Evolutionary conservation across 208 protist species (phyloP), one percentile per base, ranked within the genome.

Genomic region (Herpetomonas tarakana): DNA sequence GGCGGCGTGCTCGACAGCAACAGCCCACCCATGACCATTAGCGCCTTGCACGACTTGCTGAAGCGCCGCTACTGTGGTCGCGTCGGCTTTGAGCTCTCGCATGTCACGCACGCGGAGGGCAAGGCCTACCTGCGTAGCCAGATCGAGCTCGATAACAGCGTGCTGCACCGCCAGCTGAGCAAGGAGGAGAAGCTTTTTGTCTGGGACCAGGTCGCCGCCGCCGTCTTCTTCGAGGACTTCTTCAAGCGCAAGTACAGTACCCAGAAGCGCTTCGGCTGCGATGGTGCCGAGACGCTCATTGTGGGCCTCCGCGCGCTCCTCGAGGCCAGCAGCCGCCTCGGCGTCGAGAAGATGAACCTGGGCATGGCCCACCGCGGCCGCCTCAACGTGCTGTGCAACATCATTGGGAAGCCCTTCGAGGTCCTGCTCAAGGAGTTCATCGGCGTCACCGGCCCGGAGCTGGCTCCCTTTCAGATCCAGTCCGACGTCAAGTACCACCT

Each of bases 401-500:
- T 99, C 29, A 92, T 98, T 59, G 88, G 96, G 53, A 99, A 99
- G 83, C 97, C 97, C 24, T 96, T 91, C 58, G 87, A 86, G 58
- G 74, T 86, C 25, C 92, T 97, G 25, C 79, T 98, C 30, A 92
- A 90, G 65, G 91, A 98, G 77, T 97, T 98, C 56, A 59, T 86
- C 18, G 90, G 89, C 53, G 68, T 93, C 4, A 82, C 68, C 22
- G 81, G 72, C 0, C 41, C 68, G 22, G 83, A 96, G 61, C 71
- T 97, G 35, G 63, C 62, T 44, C 81, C 83, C 3, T 93, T 92
- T 56, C 83, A 98, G 80, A 97, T 99, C 62, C 97, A 95, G 50
- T 97, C 97, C 54, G 98, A 99, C 59, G 98, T 99, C 11, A 99
- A 99, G 77, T 99, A 99, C 81, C 98, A 99, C 74, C 85, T 99